A percentile compares a stretch with the other conserved stretches of the same genome.
Conservation (phyloP, 176 grass and related monocot genomes). For the Aegilops longissima region DNA sequence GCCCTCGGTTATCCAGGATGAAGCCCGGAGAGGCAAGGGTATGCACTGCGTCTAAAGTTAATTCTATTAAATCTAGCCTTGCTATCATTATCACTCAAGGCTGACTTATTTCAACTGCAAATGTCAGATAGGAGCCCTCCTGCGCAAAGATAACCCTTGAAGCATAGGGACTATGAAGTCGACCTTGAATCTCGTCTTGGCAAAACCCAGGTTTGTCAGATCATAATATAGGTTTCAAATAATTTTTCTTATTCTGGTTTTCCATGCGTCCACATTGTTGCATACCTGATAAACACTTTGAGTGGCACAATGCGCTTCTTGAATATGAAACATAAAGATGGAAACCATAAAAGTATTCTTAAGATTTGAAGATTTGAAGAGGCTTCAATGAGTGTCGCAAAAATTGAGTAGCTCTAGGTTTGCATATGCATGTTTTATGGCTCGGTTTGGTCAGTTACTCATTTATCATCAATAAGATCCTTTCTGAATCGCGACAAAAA, state of each 20-base stretch:
- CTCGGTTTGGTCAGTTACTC: too few species aligned
- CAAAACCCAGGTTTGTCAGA: conserved; percentile 79
- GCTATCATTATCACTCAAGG: not conserved
- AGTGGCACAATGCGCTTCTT: too few species aligned
- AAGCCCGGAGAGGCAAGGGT: conserved; percentile 70
- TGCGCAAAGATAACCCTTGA: conserved; percentile 90
- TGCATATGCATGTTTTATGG: too few species aligned
- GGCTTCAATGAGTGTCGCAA: too few species aligned
- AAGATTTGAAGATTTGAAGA: too few species aligned
- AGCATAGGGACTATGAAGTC: conserved; percentile 97
- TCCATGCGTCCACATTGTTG: not conserved
- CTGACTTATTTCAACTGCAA: not conserved
- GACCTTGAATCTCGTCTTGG: conserved; percentile 94
- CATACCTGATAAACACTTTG: not conserved
- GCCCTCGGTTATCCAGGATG: conserved; percentile 38
- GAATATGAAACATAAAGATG: too few species aligned
- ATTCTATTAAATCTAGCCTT: not conserved
- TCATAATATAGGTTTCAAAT: not conserved
- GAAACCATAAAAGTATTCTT: too few species aligned
- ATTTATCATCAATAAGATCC: too few species aligned
- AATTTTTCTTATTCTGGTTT: not conserved
- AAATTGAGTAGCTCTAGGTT: too few species aligned
- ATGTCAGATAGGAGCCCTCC: conserved; percentile 67
- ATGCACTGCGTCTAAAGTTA: not conserved
- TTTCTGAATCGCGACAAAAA: not conserved